phyloP scores from a whole-genome alignment of 306 rosid species.

The Ormosia semicastrata region DNA sequence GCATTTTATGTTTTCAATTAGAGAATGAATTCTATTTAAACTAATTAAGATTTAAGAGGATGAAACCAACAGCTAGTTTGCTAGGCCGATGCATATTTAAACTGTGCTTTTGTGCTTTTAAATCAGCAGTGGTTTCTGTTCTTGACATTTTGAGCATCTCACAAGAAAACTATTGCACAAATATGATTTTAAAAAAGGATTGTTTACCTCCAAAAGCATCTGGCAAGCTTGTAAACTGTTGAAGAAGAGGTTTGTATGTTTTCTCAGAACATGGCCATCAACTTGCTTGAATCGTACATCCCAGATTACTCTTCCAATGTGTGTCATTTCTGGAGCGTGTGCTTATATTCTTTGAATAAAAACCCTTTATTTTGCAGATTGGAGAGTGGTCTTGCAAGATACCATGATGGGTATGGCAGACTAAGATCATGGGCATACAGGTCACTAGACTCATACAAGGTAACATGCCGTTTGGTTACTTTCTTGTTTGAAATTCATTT shows the following conservation, averaged over 20 bases:
- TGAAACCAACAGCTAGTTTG: neutral
- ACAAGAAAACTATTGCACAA: neutral
- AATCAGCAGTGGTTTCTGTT: neutral
- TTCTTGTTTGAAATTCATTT: slow-evolving; percentile 1
- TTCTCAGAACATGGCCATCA: neutral
- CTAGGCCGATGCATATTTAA: neutral
- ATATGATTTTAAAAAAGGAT: neutral
- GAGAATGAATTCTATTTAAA: neutral
- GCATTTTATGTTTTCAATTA: neutral
- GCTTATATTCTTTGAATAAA: neutral
- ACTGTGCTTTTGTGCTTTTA: neutral
- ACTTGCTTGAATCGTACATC: neutral
- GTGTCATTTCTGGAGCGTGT: neutral
- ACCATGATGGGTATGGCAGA: slow-evolving; percentile 69
- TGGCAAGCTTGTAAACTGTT: neutral
- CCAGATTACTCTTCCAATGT: neutral
- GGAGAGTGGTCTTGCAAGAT: slow-evolving; percentile 57
- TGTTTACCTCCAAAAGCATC: neutral
- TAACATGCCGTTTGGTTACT: slow-evolving; percentile 8
- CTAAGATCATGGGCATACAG: slow-evolving; percentile 70
- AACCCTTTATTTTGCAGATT: slow-evolving; percentile 36
- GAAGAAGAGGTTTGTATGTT: neutral
- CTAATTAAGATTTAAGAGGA: neutral
- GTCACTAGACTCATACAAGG: slow-evolving; percentile 76
- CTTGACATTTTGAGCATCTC: slow-evolving; percentile 7